A percentile compares a stretch with the other conserved stretches of the same genome.
These are phyloP conservation scores for Talaromyces nanjingensis DNA, from an alignment of 495 filamentous ascomycete species.

Conservation along the genomic window DNA sequence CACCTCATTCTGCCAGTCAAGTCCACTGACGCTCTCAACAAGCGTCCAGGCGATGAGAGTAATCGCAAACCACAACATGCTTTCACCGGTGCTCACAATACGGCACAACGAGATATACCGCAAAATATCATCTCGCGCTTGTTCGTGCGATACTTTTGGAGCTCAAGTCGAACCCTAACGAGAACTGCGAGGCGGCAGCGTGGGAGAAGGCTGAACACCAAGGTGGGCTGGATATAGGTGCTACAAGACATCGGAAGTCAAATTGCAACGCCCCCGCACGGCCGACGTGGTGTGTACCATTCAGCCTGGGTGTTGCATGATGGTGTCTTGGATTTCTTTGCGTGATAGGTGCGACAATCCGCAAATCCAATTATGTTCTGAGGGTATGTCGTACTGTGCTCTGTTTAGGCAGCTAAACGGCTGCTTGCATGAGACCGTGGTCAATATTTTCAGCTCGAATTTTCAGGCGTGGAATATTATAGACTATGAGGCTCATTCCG, in stretches of 20 bases:
- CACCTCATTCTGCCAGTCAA: slow-evolving; percentile 15
- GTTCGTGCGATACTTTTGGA: background rate
- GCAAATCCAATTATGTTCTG: background rate
- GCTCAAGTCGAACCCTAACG: background rate
- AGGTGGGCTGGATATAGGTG: background rate
- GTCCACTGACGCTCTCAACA: background rate
- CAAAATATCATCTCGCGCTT: background rate
- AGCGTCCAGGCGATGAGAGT: background rate
- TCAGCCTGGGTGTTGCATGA: background rate
- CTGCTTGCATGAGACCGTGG: background rate
- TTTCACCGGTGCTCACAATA: background rate
- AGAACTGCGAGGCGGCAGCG: background rate
- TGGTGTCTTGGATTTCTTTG: background rate
- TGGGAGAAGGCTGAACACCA: background rate
- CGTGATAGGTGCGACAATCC: background rate
- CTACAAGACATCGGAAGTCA: background rate
- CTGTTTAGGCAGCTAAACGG: background rate
- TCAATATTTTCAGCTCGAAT: background rate
- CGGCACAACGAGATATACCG: background rate
- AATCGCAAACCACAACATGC: background rate
- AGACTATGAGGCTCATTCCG: background rate
- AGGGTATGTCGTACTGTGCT: background rate
- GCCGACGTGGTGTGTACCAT: background rate
- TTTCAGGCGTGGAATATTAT: background rate
- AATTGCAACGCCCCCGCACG: background rate